Conservation (phyloP, 495 filamentous ascomycete genomes). For the Apodospora peruviana region DNA sequence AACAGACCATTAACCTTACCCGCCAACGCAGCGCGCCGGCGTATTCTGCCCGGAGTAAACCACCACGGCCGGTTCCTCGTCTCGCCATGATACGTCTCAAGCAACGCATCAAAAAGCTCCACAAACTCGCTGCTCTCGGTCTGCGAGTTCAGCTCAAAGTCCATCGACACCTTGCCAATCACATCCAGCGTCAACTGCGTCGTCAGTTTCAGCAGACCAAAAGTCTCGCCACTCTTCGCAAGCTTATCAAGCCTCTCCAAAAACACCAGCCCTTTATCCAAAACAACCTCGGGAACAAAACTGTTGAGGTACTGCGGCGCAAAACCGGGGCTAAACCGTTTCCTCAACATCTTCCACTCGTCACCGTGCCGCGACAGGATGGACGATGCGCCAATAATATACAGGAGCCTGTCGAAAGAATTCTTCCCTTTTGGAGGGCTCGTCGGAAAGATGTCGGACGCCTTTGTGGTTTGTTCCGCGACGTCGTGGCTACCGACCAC, state of each 20-base stretch:
- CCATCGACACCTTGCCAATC: conserved; percentile 24
- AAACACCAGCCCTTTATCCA: conserved; percentile 25
- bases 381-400: neutral
- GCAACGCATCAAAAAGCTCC: neutral
- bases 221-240: conserved; percentile 13
- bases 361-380: conserved; percentile 19
- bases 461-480: conserved; percentile 30
- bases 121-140: neutral
- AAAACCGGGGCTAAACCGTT: conserved; percentile 31
- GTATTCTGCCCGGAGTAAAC: neutral
- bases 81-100: neutral
- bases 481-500: conserved; percentile 34
- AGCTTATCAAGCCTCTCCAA: conserved; percentile 10
- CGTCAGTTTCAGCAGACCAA: conserved; percentile 10
- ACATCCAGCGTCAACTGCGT: conserved; percentile 19
- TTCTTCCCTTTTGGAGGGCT: conserved; percentile 26
- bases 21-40: neutral
- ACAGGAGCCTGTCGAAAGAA: neutral
- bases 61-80: neutral
- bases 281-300: conserved; percentile 25
- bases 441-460: conserved; percentile 27
- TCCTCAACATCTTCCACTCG: conserved; percentile 26
- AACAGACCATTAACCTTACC: neutral
- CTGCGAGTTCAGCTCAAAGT: conserved; percentile 17
- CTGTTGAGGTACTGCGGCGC: conserved; percentile 25